Evolutionary conservation across 129 eudicot species (phyloP).

Genomic region (Daucus carota): DNA sequence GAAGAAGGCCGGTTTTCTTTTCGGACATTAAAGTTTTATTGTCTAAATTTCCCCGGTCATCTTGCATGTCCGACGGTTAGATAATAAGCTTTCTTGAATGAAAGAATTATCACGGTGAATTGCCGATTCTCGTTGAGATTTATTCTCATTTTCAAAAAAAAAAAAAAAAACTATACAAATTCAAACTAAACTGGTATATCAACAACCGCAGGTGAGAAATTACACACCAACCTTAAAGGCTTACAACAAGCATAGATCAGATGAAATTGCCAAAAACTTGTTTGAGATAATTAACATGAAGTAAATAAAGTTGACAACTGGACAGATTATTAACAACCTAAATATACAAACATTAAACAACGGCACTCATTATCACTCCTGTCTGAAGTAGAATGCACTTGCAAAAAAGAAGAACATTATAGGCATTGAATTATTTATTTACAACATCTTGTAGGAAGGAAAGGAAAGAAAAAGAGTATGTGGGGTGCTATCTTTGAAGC

Average conservation of each 20-base stretch:
- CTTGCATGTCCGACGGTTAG: too few relatives aligned
- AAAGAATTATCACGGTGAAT: too few relatives aligned
- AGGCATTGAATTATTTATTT: neutral
- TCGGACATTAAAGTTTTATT: too few relatives aligned
- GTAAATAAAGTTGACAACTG: neutral
- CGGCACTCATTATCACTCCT: constrained; percentile 2
- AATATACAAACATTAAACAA: constrained; percentile 7
- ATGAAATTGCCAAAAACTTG: neutral
- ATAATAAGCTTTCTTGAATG: too few relatives aligned
- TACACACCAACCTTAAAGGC: neutral
- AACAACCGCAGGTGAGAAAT: neutral
- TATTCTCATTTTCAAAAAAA: too few relatives aligned
- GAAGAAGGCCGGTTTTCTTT: too few relatives aligned
- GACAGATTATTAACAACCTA: neutral
- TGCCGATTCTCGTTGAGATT: too few relatives aligned
- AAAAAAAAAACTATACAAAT: too few relatives aligned
- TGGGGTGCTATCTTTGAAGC: constrained; percentile 21
- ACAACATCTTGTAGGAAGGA: constrained; percentile 18
- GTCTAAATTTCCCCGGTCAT: too few relatives aligned
- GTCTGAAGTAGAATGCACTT: constrained; percentile 8
- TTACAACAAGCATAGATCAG: neutral
- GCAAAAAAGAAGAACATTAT: constrained; percentile 10
- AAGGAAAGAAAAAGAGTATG: constrained; percentile 14
- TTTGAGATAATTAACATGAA: neutral
- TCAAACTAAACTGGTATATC: too few relatives aligned